Percentiles rank a stretch among this genome's conserved stretches.
phyloP scores from a whole-genome alignment of 177 flowering plant genomes.

The Tripterygium wilfordii region DNA sequence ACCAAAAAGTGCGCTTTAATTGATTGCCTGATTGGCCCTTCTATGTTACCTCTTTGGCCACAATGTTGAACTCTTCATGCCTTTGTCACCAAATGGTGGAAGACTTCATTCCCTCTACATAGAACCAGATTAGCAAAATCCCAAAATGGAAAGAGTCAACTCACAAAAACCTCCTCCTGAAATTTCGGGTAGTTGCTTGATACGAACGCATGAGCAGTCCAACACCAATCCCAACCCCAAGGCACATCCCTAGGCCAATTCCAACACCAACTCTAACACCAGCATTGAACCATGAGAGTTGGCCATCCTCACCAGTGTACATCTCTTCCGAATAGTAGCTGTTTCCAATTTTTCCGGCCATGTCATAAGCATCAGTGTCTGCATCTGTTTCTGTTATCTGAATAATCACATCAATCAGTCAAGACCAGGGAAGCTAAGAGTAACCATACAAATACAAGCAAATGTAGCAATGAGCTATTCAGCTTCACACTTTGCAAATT shows the following conservation, averaged over 20 bases:
- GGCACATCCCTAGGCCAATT: slow-evolving; percentile 69
- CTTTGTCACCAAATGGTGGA: slow-evolving; percentile 2
- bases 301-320: slow-evolving; percentile 55
- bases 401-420: no score
- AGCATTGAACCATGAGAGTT: slow-evolving; percentile 72
- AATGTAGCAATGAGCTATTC: no score
- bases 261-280: slow-evolving; percentile 82
- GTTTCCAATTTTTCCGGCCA: slow-evolving; percentile 29
- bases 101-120: not conserved
- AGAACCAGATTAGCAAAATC: not conserved
- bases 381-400: slow-evolving; percentile 38
- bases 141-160: not conserved
- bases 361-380: slow-evolving; percentile 33
- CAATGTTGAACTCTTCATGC: not conserved
- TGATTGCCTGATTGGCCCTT: no score
- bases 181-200: slow-evolving; percentile 57
- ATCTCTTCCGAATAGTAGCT: slow-evolving; percentile 38
- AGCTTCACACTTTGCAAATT: no score
- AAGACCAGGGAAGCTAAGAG: no score
- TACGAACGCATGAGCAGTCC: slow-evolving; percentile 74
- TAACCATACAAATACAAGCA: no score
- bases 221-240: slow-evolving; percentile 65
- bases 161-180: slow-evolving; percentile 46
- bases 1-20: no score
- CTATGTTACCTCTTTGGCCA: not conserved